Conservation (phyloP, 2,329 filamentous ascomycete genomes). For the Colletotrichum magnum region DNA sequence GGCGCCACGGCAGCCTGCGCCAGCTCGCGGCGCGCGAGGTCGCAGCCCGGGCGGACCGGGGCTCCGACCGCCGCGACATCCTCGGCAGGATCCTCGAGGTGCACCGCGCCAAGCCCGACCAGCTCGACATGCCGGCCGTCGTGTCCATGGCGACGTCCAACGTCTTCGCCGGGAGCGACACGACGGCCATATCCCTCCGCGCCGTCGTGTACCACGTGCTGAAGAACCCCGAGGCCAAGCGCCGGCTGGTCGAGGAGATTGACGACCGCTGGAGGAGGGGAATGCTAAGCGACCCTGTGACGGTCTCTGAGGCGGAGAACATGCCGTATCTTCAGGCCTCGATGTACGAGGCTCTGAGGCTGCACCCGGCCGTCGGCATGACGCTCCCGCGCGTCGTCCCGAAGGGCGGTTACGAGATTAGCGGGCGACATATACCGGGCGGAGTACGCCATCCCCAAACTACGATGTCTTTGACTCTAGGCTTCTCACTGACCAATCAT, state of each 20-base stretch:
- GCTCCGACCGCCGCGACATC: conserved; percentile 29
- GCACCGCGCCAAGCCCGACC: conserved; percentile 19
- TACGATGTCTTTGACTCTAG: neutral
- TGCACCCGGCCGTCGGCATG: conserved; percentile 31
- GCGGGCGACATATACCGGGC: conserved; percentile 43
- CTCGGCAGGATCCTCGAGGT: conserved; percentile 9
- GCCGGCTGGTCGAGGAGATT: conserved; percentile 10
- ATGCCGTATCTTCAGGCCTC: conserved; percentile 29
- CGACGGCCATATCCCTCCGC: conserved; percentile 28
- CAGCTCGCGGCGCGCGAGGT: conserved; percentile 28
- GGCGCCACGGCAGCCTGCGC: conserved; percentile 20
- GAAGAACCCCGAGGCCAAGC: conserved; percentile 16
- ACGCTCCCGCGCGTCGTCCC: conserved; percentile 30
- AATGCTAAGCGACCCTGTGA: conserved; percentile 10
- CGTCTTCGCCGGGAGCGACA: conserved; percentile 29
- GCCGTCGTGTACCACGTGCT: conserved; percentile 26
- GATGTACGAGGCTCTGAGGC: conserved; percentile 30
- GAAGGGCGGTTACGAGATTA: conserved; percentile 37
- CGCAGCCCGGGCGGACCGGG: conserved; percentile 15
- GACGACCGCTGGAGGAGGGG: conserved; percentile 14
- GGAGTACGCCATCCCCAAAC: conserved; percentile 34
- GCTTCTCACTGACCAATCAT: too few relatives aligned
- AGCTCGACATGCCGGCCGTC: conserved; percentile 1
- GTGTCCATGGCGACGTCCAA: conserved; percentile 26
- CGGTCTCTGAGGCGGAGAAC: conserved; percentile 23